These are phyloP conservation scores for Fusarium annulatum DNA, from an alignment of 2,329 filamentous ascomycete genomes.

Conservation along the genomic window DNA sequence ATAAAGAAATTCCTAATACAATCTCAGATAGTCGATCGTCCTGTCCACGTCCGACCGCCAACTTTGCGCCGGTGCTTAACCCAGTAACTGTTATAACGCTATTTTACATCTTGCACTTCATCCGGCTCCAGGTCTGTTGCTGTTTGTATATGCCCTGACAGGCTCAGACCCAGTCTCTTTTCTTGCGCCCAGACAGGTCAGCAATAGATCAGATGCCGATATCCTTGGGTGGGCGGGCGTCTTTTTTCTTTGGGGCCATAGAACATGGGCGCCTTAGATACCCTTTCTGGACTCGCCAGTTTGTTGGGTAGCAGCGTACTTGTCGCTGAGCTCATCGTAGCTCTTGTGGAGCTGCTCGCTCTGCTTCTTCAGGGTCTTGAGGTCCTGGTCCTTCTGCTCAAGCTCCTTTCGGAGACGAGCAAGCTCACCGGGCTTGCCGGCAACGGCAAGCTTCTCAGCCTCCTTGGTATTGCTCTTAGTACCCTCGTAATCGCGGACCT, in stretches of 20 bases:
- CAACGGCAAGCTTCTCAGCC: slow-evolving; percentile 75
- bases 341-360: slow-evolving; percentile 82
- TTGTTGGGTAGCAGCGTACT: slow-evolving; percentile 72
- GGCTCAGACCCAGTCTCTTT: slow-evolving; percentile 7
- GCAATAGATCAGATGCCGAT: not conserved
- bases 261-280: slow-evolving; percentile 51
- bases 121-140: slow-evolving; percentile 3
- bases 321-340: slow-evolving; percentile 87
- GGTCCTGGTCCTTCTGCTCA: slow-evolving; percentile 82
- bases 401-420: slow-evolving; percentile 76
- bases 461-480: slow-evolving; percentile 69
- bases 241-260: not conserved
- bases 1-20: slow-evolving; percentile 27
- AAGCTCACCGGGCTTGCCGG: slow-evolving; percentile 81
- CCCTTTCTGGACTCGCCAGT: slow-evolving; percentile 69
- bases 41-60: slow-evolving; percentile 22
- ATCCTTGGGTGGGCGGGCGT: not conserved
- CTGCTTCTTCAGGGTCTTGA: slow-evolving; percentile 93
- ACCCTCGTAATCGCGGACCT: slow-evolving; percentile 82
- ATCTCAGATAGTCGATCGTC: slow-evolving; percentile 30
- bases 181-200: not conserved
- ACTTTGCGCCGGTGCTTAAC: slow-evolving; percentile 33
- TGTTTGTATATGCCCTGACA: slow-evolving; percentile 24
- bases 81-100: slow-evolving; percentile 15
- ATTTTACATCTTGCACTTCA: slow-evolving; percentile 30